phyloP scores from a whole-genome alignment of 2,329 filamentous ascomycete species.

The Trichoderma sp. region DNA sequence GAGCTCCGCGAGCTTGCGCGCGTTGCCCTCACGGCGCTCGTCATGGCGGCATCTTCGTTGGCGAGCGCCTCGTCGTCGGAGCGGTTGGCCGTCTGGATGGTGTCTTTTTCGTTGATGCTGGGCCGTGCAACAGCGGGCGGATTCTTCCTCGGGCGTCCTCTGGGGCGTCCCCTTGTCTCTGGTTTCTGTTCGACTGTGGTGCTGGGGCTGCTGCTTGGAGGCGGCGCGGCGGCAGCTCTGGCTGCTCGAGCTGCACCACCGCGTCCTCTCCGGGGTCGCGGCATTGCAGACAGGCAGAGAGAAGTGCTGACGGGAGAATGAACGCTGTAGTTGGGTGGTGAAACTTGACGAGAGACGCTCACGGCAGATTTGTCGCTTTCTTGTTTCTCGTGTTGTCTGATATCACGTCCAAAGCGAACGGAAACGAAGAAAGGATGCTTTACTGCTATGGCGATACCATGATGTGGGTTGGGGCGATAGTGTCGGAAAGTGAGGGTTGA shows the following conservation, averaged over 20 bases:
- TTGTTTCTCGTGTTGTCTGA: neutral
- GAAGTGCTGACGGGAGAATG: neutral
- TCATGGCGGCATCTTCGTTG: slow-evolving; percentile 41
- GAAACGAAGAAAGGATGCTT: neutral
- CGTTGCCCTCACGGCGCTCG: slow-evolving; percentile 34
- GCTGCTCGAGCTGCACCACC: slow-evolving; percentile 34
- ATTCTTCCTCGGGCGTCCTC: slow-evolving; percentile 33
- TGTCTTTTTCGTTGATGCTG: slow-evolving; percentile 35
- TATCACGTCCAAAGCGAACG: neutral
- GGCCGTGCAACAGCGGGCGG: slow-evolving; percentile 28
- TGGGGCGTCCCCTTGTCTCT: slow-evolving; percentile 29
- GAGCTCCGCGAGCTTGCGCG: slow-evolving; percentile 40
- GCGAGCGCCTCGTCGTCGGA: slow-evolving; percentile 45
- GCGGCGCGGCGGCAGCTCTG: slow-evolving; percentile 29
- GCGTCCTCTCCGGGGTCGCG: slow-evolving; percentile 38
- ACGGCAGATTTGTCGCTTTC: neutral
- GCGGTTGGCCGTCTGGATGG: slow-evolving; percentile 35
- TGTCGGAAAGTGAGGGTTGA: slow-evolving; percentile 11
- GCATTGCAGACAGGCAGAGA: slow-evolving; percentile 32
- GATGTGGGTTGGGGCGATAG: slow-evolving; percentile 25
- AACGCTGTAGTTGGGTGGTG: neutral
- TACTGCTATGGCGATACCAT: neutral
- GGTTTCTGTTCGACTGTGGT: slow-evolving; percentile 32
- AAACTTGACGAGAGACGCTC: neutral
- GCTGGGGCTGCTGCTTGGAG: slow-evolving; percentile 5